Base-by-base conservation (phyloP, 2,329 filamentous ascomycete genomes). In the Talaromyces islandicus region DNA sequence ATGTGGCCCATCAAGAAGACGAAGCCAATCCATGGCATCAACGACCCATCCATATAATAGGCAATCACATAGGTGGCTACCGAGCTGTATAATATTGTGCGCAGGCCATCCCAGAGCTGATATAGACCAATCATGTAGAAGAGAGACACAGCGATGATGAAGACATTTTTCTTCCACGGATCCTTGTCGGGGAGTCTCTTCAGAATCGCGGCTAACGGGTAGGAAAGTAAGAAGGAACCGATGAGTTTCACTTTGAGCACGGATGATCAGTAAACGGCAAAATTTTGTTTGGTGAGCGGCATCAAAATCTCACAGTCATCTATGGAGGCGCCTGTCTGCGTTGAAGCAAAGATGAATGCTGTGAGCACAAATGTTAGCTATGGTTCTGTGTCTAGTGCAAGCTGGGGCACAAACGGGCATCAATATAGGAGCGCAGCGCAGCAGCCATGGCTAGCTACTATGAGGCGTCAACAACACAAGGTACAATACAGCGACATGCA, bases 21-120 rank as follows among this genome's bases (percentile, higher is more conserved):
- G 75, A 99, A 99, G 62, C 87, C 92, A 55, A 97, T 82, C 94
- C 94, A 99, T 78, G 94, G 94, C 94, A 99, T 99, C 72, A 93
- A 90, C 0, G 91, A 91, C 21, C 91, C 92, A 65, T 91, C 84
- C 51, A 97, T 80, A 72, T 87, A 92, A 66, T 88, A 86, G 57
- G 93, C 89, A 67, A 99, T 94, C 64, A 83, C 80, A 71, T 97
- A 99, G 56, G 90, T 85, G 55, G 86, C 92, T 19, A 83, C 84
- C 0, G 93, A 86, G 71, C 90, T 92, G 71, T 96, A 87, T 61
- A 89, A 73, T 43, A 99, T 78, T 2, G 92, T 96, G 43, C 84
- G 83, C 14, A 95, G 77, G 59, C 94, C 95, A 74, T 78, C 81
- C 92, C 93, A 97, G 54, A 99, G 83, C 70, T 96, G 90, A 75